These are phyloP conservation scores for Globisporangium sylvaticum DNA, from an alignment of 352 stramenopile species.

Conservation along the genomic window DNA sequence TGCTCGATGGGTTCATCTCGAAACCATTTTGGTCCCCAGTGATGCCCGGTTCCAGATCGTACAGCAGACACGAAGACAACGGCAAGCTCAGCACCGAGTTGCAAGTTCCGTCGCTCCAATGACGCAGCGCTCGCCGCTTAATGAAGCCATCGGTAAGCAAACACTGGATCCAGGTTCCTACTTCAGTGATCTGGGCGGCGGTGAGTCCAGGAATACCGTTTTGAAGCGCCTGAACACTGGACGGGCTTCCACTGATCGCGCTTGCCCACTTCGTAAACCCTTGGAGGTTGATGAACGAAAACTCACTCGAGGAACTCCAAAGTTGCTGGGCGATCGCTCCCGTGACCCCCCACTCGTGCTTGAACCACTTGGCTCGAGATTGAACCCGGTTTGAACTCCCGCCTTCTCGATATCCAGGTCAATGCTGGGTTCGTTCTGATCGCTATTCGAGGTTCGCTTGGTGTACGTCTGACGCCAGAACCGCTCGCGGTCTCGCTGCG, in stretches of 20 bases:
- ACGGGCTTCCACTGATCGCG: slow-evolving; percentile 11
- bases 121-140: slow-evolving; percentile 40
- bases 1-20: slow-evolving; percentile 51
- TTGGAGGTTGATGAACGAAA: slow-evolving; percentile 38
- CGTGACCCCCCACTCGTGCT: slow-evolving; percentile 29
- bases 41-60: slow-evolving; percentile 60
- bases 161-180: slow-evolving; percentile 40
- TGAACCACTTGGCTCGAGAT: slow-evolving; percentile 25
- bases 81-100: slow-evolving; percentile 38
- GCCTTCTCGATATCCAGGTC: slow-evolving; percentile 51
- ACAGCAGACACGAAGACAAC: slow-evolving; percentile 31
- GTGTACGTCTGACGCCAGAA: slow-evolving; percentile 55
- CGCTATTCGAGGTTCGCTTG: slow-evolving; percentile 36
- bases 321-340: slow-evolving; percentile 29
- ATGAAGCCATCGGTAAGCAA: slow-evolving; percentile 46
- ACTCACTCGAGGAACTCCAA: slow-evolving; percentile 37
- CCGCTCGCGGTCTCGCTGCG: slow-evolving; percentile 51
- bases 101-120: slow-evolving; percentile 66
- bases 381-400: slow-evolving; percentile 55
- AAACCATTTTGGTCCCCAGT: slow-evolving; percentile 44
- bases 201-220: slow-evolving; percentile 26
- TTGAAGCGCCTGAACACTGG: slow-evolving; percentile 18
- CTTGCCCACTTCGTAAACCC: slow-evolving; percentile 53
- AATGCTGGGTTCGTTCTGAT: slow-evolving; percentile 45
- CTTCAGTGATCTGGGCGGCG: slow-evolving; percentile 25